Evolutionary conservation across 345 rosid genomes (phyloP).

Genomic region (Stellera chamaejasme): DNA sequence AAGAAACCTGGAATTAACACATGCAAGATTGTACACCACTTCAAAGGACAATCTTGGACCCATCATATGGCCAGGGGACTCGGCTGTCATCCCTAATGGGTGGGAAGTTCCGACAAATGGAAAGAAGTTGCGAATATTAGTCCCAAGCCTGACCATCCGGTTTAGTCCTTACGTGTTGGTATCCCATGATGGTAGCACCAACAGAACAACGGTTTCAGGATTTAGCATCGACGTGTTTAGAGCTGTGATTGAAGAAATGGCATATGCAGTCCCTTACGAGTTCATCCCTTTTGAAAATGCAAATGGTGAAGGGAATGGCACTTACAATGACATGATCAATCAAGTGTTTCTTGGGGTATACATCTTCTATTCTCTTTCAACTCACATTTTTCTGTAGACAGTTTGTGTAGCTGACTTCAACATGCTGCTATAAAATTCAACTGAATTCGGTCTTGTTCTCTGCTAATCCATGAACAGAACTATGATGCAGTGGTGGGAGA

Average conservation of each 20-base stretch:
- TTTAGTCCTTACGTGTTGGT: too few species aligned
- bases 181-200: neutral
- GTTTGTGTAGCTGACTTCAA: too few species aligned
- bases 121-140: slow-evolving; percentile 32
- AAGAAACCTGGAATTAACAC: neutral
- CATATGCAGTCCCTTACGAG: slow-evolving; percentile 21
- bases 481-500: slow-evolving; percentile 38
- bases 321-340: slow-evolving; percentile 16
- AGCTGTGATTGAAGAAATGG: slow-evolving; percentile 16
- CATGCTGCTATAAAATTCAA: neutral
- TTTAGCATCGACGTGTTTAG: slow-evolving; percentile 25
- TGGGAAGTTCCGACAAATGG: slow-evolving; percentile 27
- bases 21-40: too few species aligned
- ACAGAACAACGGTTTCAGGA: slow-evolving; percentile 5
- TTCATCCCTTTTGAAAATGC: slow-evolving; percentile 8
- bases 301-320: neutral
- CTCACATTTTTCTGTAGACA: too few species aligned
- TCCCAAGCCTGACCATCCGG: slow-evolving; percentile 30
- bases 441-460: neutral
- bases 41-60: neutral
- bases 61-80: slow-evolving; percentile 40
- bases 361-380: neutral
- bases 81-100: slow-evolving; percentile 23
- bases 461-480: slow-evolving; percentile 10
- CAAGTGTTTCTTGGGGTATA: slow-evolving; percentile 11